Percentiles rank a stretch among this genome's conserved stretches.
Conservation (phyloP, 1,284 basidiomycete genomes). For the Papiliotrema fonsecae region DNA sequence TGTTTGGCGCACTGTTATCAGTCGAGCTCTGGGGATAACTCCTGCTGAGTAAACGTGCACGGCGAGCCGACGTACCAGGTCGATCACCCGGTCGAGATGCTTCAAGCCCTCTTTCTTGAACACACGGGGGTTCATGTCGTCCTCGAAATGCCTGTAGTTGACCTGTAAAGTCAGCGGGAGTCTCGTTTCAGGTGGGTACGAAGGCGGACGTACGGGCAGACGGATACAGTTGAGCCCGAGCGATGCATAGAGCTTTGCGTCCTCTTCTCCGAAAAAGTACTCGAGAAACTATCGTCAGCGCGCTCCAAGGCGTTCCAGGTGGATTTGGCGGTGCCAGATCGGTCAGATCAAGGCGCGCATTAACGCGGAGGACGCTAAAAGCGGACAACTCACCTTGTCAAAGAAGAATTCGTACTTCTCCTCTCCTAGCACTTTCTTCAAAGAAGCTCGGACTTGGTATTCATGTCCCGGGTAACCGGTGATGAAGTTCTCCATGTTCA, state of each 20-base stretch:
- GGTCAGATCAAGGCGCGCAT: too few species aligned
- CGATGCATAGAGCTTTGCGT: constrained; percentile 61
- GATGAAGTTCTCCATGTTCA: constrained; percentile 49
- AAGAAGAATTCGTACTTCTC: constrained; percentile 73
- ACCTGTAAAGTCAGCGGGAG: constrained; percentile 16
- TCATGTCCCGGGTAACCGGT: constrained; percentile 43
- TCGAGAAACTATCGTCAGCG: constrained; percentile 57
- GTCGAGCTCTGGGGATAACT: background rate
- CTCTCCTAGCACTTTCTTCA: constrained; percentile 61
- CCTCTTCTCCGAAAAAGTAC: constrained; percentile 66
- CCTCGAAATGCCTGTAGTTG: constrained; percentile 45
- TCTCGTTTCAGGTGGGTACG: too few species aligned
- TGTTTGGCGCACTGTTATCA: constrained; percentile 33
- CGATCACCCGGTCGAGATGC: constrained; percentile 42
- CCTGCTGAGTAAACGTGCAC: too few species aligned
- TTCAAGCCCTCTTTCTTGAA: constrained; percentile 43
- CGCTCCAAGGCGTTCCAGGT: background rate
- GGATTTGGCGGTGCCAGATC: too few species aligned
- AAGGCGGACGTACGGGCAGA: constrained; percentile 22
- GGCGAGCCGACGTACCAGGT: constrained; percentile 30
- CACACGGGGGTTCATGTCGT: constrained; percentile 41
- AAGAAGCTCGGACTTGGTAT: constrained; percentile 60
- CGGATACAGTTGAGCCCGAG: constrained; percentile 68
- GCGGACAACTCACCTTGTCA: constrained; percentile 55
- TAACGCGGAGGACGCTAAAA: constrained; percentile 19